phyloP scores from a whole-genome alignment of 2,329 filamentous ascomycete genomes.

The Fusarium beomiforme region DNA sequence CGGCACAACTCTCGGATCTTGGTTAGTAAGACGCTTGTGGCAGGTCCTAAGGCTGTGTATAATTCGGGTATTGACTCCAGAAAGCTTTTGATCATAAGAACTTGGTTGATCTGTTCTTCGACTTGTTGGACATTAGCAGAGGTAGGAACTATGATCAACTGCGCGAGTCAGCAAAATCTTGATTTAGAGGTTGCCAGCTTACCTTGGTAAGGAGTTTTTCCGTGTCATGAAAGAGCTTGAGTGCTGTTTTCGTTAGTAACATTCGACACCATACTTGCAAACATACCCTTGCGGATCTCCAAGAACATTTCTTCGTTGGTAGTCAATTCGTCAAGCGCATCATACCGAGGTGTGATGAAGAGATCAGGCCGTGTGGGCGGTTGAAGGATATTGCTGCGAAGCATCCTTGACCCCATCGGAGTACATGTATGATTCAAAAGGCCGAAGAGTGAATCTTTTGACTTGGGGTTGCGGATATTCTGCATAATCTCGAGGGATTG shows the following conservation, averaged over 20 bases:
- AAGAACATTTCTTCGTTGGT: slow-evolving; percentile 87
- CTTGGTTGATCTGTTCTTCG: slow-evolving; percentile 85
- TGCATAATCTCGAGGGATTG: slow-evolving; percentile 89
- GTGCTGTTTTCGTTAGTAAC: slow-evolving; percentile 54
- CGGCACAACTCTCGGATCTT: slow-evolving; percentile 77
- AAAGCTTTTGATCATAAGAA: slow-evolving; percentile 88
- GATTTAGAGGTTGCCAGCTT: background rate
- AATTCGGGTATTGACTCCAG: slow-evolving; percentile 74
- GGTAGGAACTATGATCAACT: slow-evolving; percentile 81
- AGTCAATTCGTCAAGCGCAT: slow-evolving; percentile 84
- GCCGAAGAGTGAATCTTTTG: slow-evolving; percentile 84
- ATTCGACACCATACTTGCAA: rapidly evolving
- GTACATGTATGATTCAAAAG: slow-evolving; percentile 86
- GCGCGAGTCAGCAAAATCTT: background rate
- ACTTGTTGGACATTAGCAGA: slow-evolving; percentile 73
- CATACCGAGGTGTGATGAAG: slow-evolving; percentile 77
- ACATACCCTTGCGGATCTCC: slow-evolving; percentile 74
- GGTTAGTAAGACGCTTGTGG: slow-evolving; percentile 70
- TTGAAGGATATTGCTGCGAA: slow-evolving; percentile 88
- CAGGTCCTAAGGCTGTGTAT: slow-evolving; percentile 72
- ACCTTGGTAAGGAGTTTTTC: slow-evolving; percentile 84
- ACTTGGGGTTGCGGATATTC: slow-evolving; percentile 81
- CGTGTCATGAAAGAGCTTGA: slow-evolving; percentile 79
- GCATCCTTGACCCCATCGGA: slow-evolving; percentile 85
- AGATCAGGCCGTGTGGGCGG: slow-evolving; percentile 76